Evolutionary conservation across 495 filamentous ascomycete genomes (phyloP).

Genomic region (Aspergillus egyptiacus): DNA sequence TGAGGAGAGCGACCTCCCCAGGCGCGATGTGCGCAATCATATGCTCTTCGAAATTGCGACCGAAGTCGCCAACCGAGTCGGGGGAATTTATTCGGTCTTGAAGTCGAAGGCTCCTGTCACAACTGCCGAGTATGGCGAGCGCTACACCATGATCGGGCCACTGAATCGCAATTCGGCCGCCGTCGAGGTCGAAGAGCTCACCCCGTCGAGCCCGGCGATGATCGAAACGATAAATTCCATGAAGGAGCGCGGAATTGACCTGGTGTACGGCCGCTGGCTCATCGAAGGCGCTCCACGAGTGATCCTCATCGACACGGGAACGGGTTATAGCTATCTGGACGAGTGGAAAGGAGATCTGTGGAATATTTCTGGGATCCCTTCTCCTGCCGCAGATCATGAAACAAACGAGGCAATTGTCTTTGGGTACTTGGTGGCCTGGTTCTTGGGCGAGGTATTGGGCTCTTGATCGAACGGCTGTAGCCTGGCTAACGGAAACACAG

Average conservation of each 20-base stretch:
- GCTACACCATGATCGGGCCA: conserved; percentile 92
- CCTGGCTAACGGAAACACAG: conserved; percentile 39
- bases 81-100: conserved; percentile 97
- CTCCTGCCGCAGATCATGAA: conserved; percentile 84
- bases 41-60: conserved; percentile 93
- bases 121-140: conserved; percentile 95
- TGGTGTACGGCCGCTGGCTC: conserved; percentile 92
- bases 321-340: conserved; percentile 82
- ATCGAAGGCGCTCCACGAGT: conserved; percentile 95
- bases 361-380: conserved; percentile 87
- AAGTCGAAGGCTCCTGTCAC: conserved; percentile 99
- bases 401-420: conserved; percentile 98
- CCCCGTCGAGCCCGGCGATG: conserved; percentile 74
- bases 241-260: conserved; percentile 82
- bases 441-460: conserved; percentile 82
- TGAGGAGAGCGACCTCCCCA: conserved; percentile 33
- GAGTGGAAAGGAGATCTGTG: conserved; percentile 98
- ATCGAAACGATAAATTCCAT: conserved; percentile 80
- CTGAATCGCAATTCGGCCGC: conserved; percentile 87
- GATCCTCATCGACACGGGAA: conserved; percentile 89
- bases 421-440: conserved; percentile 96
- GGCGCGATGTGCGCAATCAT: conserved; percentile 69
- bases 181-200: conserved; percentile 90
- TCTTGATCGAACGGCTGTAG: conserved; percentile 1
- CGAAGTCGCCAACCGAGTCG: conserved; percentile 95